These are phyloP conservation scores for Aureobasidium sp. DNA, from an alignment of 2,329 filamentous ascomycete species.

Conservation along the genomic window DNA sequence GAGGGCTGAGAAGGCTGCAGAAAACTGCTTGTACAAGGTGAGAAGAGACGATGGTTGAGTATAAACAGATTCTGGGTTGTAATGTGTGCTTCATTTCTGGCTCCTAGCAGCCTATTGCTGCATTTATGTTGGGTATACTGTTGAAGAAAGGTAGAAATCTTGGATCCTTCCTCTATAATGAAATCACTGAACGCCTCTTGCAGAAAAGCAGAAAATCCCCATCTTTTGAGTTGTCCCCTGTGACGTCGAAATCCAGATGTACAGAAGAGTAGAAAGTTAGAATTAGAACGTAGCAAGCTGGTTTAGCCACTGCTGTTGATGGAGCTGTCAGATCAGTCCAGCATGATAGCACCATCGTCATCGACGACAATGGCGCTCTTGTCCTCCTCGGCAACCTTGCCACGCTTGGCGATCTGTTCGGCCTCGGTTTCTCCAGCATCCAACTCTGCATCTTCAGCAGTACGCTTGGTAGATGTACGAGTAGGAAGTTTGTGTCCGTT, in stretches of 20 bases:
- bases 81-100: not conserved
- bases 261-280: not conserved
- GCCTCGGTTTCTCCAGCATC: slow-evolving; percentile 22
- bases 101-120: not conserved
- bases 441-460: slow-evolving; percentile 36
- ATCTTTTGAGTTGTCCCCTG: not conserved
- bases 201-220: not conserved
- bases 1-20: not conserved
- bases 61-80: not conserved
- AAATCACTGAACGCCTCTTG: not conserved
- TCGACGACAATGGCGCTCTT: slow-evolving; percentile 28
- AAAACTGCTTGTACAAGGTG: not conserved
- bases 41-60: not conserved
- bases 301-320: not conserved
- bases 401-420: slow-evolving; percentile 32
- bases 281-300: not conserved
- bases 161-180: not conserved
- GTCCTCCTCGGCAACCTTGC: slow-evolving; percentile 32
- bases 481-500: not conserved
- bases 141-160: not conserved
- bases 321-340: slow-evolving; percentile 14
- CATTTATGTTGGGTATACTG: not conserved
- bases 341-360: slow-evolving; percentile 32
- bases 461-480: slow-evolving; percentile 34
- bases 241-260: not conserved